A percentile compares a stretch with the other conserved stretches of the same genome.
Conservation (phyloP, 768 basidiomycete genomes). For the Leccinum barrowsii region DNA sequence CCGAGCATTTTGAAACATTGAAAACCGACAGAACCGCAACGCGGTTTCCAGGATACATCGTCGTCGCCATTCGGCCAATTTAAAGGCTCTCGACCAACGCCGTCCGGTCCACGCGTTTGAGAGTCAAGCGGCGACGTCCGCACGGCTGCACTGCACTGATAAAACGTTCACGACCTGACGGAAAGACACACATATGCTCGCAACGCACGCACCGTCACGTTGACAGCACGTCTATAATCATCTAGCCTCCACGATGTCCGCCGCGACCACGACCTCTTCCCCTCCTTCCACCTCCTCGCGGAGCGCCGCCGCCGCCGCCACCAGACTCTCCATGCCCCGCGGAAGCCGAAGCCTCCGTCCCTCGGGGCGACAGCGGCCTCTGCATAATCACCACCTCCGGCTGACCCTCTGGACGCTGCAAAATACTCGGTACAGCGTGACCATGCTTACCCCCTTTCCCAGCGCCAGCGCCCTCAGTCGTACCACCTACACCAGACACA, state of each 20-base stretch:
- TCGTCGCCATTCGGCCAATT: too few relatives aligned
- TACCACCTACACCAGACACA: slow-evolving; percentile 10
- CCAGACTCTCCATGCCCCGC: neutral
- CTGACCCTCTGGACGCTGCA: slow-evolving; percentile 23
- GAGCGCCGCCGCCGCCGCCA: slow-evolving; percentile 3
- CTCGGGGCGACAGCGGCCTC: slow-evolving; percentile 11
- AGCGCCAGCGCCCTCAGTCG: neutral
- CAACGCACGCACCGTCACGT: neutral
- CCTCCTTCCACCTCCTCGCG: slow-evolving; percentile 24
- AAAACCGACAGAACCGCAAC: neutral
- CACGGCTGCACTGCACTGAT: neutral
- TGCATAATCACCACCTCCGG: slow-evolving; percentile 9
- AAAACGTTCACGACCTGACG: neutral
- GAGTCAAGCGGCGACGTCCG: neutral
- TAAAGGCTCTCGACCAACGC: too few relatives aligned
- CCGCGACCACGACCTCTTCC: slow-evolving; percentile 34
- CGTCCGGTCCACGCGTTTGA: neutral
- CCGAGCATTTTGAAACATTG: neutral
- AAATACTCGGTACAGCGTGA: slow-evolving; percentile 15
- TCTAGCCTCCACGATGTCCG: slow-evolving; percentile 27
- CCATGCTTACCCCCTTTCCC: slow-evolving; percentile 13
- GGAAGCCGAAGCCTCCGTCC: slow-evolving; percentile 9
- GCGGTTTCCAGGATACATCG: neutral
- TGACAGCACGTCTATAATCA: neutral
- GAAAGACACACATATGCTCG: neutral